Percentiles rank a stretch among this genome's conserved stretches.
phyloP scores from a whole-genome alignment of 2,329 filamentous ascomycete genomes.

The Fusarium nelsonii region DNA sequence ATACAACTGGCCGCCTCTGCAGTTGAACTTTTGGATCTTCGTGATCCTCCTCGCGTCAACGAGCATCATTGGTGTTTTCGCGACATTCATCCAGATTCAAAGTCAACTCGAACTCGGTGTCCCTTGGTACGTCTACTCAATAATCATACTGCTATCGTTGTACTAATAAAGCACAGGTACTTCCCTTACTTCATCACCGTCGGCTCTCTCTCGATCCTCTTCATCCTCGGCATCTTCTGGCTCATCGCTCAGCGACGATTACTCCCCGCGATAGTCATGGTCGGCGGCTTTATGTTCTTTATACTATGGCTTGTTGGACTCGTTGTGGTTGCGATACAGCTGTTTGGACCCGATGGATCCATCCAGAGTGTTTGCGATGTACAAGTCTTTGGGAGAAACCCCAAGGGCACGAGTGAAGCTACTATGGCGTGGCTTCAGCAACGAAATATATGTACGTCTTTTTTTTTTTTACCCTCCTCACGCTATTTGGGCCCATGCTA shows the following conservation, averaged over 20 bases:
- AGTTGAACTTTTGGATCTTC: constrained; percentile 76
- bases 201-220: constrained; percentile 70
- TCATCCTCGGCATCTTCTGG: constrained; percentile 73
- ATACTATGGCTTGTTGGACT: constrained; percentile 76
- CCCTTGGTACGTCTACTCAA: constrained; percentile 66
- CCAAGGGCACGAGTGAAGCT: constrained; percentile 63
- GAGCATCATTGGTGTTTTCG: constrained; percentile 71
- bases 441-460: constrained; percentile 69
- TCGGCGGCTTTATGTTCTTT: constrained; percentile 74
- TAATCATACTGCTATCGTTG: not conserved
- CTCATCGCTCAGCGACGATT: constrained; percentile 72
- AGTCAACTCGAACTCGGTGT: constrained; percentile 64
- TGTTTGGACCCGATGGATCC: constrained; percentile 70
- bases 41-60: constrained; percentile 71
- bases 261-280: constrained; percentile 71
- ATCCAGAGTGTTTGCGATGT: constrained; percentile 71
- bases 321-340: constrained; percentile 70
- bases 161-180: constrained; percentile 62
- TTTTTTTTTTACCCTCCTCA: too few relatives aligned
- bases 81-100: constrained; percentile 70
- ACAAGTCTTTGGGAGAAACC: constrained; percentile 65
- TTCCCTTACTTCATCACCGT: constrained; percentile 75
- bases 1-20: constrained; percentile 77
- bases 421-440: constrained; percentile 75
- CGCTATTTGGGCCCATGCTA: constrained; percentile 23